These are phyloP conservation scores for Botrytis cinerea DNA, from an alignment of 2,329 filamentous ascomycete species.

Conservation along the genomic window DNA sequence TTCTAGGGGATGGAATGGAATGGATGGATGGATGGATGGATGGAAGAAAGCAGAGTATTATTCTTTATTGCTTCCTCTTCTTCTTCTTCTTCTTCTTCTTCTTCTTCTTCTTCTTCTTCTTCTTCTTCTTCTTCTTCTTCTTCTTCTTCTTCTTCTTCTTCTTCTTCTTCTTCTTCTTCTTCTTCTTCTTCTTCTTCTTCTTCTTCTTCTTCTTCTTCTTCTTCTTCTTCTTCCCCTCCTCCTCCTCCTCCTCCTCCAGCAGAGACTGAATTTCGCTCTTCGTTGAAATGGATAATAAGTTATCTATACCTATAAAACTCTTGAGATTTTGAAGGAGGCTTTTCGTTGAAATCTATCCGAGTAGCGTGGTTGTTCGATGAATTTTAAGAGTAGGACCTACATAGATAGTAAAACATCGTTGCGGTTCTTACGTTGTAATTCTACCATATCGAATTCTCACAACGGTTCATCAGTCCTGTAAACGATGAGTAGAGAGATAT, in stretches of 20 bases:
- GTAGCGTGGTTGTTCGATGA: neutral
- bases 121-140: too few species aligned
- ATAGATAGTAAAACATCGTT: neutral
- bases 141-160: too few species aligned
- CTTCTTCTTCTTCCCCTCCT: too few species aligned
- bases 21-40: too few species aligned
- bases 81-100: too few species aligned
- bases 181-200: neutral
- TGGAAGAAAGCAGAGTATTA: neutral
- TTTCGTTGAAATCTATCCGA: neutral
- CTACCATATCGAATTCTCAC: neutral
- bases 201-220: neutral
- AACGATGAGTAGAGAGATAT: neutral
- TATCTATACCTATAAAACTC: too few species aligned
- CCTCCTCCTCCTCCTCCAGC: neutral
- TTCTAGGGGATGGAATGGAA: neutral
- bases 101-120: neutral
- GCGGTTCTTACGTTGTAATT: neutral
- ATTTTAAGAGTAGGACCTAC: neutral
- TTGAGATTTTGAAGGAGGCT: neutral
- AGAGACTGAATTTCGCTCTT: neutral
- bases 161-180: too few species aligned
- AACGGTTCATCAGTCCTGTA: neutral
- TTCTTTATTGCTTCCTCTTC: neutral
- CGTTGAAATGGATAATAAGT: neutral